Evolutionary conservation across 768 basidiomycete genomes (phyloP).

Genomic region (Leccinum longicurvipes): DNA sequence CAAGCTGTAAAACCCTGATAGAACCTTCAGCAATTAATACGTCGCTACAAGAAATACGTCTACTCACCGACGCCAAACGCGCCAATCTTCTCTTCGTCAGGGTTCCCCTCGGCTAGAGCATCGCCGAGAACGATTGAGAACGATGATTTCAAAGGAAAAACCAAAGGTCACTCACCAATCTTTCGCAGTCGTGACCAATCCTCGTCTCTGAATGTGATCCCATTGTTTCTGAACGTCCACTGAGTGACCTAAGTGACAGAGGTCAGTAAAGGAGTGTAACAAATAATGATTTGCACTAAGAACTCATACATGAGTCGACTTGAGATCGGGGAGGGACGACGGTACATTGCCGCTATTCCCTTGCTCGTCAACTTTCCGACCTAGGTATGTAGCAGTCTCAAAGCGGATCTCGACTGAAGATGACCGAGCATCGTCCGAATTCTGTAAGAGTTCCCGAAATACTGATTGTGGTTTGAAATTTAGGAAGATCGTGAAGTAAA

Average conservation of each 20-base stretch:
- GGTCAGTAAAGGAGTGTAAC: not conserved
- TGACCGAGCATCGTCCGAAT: slow-evolving; percentile 89
- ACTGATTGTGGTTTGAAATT: slow-evolving; percentile 31
- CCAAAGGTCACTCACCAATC: slow-evolving; percentile 6
- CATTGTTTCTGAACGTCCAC: slow-evolving; percentile 90
- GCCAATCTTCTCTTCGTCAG: slow-evolving; percentile 25
- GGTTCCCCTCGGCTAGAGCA: slow-evolving; percentile 22
- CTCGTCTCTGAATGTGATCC: slow-evolving; percentile 62
- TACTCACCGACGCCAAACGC: slow-evolving; percentile 25
- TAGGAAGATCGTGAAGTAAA: not conserved
- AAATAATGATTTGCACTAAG: slow-evolving; percentile 11
- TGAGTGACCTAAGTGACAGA: slow-evolving; percentile 47
- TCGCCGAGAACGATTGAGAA: not conserved
- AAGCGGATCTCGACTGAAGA: slow-evolving; percentile 76
- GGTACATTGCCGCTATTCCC: slow-evolving; percentile 2
- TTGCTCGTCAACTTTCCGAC: slow-evolving; percentile 16
- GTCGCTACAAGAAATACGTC: not conserved
- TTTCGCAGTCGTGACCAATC: slow-evolving; percentile 18
- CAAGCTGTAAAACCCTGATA: slow-evolving; percentile 67
- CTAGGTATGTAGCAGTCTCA: slow-evolving; percentile 54
- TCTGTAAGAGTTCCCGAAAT: slow-evolving; percentile 87
- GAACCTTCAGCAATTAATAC: not conserved
- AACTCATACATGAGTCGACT: slow-evolving; percentile 49
- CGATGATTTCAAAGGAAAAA: not conserved
- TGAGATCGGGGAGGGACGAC: slow-evolving; percentile 55